A percentile compares a stretch with the other conserved stretches of the same genome.
Conservation (phyloP, 2,329 filamentous ascomycete genomes). For the Metarhizium sp. region DNA sequence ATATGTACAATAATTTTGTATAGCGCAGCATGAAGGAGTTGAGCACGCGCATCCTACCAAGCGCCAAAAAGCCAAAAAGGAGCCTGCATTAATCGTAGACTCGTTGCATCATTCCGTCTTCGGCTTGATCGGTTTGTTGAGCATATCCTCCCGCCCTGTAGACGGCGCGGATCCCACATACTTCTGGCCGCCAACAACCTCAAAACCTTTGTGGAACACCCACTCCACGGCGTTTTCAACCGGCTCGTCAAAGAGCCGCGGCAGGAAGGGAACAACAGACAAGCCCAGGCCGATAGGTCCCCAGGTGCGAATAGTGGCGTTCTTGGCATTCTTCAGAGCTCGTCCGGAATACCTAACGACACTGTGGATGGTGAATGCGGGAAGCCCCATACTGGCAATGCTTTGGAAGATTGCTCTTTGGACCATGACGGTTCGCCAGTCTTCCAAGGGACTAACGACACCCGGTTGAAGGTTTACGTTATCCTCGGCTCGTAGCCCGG, state of each 20-base stretch:
- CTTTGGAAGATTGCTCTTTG: constrained; percentile 87
- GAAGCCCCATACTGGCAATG: constrained; percentile 85
- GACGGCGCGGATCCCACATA: constrained; percentile 46
- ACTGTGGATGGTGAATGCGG: constrained; percentile 87
- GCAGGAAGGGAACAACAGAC: constrained; percentile 71
- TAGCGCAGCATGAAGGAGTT: neutral
- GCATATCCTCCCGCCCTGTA: constrained; percentile 38
- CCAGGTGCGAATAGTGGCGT: constrained; percentile 68
- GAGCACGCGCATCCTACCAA: neutral
- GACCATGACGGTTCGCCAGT: constrained; percentile 84
- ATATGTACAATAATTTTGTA: neutral
- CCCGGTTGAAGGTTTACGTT: constrained; percentile 25
- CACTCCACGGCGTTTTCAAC: constrained; percentile 89
- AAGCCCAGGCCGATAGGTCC: constrained; percentile 80
- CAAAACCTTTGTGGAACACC: constrained; percentile 76
- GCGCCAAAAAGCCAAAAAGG: constrained; percentile 6
- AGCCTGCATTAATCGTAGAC: neutral
- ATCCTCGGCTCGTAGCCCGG: constrained; percentile 31
- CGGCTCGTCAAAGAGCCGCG: constrained; percentile 79
- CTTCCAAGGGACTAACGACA: constrained; percentile 63
- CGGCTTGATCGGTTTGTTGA: constrained; percentile 33
- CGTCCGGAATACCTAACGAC: constrained; percentile 82
- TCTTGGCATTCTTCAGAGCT: constrained; percentile 78
- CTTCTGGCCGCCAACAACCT: constrained; percentile 54
- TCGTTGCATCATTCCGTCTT: constrained; percentile 29